phyloP scores from a whole-genome alignment of 179 eudicot genomes.

The Vitellaria paradoxa region DNA sequence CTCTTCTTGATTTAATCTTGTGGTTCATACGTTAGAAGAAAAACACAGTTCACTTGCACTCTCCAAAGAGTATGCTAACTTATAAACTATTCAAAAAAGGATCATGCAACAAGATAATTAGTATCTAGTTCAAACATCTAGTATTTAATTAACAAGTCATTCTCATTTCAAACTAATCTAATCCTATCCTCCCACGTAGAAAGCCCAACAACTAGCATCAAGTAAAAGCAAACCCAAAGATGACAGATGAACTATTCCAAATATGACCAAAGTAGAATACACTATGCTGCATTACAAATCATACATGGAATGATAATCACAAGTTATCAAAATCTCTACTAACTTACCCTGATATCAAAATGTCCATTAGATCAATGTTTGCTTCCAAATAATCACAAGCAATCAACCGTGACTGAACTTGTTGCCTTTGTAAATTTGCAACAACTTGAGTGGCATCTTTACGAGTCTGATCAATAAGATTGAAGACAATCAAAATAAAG shows the following conservation, averaged over 20 bases:
- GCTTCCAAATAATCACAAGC: conserved; percentile 94
- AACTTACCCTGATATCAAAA: conserved; percentile 75
- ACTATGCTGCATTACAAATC: conserved; percentile 7
- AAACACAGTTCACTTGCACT: neutral
- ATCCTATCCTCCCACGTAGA: neutral
- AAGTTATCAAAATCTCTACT: conserved; percentile 7
- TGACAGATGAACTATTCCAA: conserved; percentile 4
- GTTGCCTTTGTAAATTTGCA: conserved; percentile 96
- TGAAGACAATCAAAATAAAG: conserved; percentile 1
- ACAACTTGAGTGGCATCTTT: conserved; percentile 99
- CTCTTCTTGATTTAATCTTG: neutral
- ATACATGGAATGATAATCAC: neutral
- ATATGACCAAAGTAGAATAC: conserved; percentile 3
- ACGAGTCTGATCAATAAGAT: conserved; percentile 66
- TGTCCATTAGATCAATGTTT: conserved; percentile 81
- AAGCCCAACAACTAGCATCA: neutral
- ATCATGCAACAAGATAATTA: neutral
- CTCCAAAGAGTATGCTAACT: neutral
- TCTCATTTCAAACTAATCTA: neutral
- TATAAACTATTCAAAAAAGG: no score
- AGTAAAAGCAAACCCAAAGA: neutral
- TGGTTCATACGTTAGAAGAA: neutral
- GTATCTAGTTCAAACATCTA: neutral
- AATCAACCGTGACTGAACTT: conserved; percentile 80
- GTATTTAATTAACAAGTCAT: neutral